Evolutionary conservation across 352 stramenopile genomes (phyloP).

Genomic region (Thalassiosira hispida): DNA sequence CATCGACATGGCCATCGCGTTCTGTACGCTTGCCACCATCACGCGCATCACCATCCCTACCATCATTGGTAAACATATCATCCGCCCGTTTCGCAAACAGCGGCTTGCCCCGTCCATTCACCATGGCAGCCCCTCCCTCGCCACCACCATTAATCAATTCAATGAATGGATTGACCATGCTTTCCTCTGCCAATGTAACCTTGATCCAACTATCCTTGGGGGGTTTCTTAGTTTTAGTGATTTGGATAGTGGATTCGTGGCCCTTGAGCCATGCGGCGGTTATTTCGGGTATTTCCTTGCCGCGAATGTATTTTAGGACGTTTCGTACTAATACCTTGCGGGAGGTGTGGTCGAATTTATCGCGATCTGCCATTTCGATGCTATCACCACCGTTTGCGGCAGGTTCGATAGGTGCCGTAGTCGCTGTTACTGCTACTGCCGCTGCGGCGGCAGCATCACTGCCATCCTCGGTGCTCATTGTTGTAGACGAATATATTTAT

Average conservation of each 20-base stretch:
- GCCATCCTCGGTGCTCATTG: too few relatives aligned
- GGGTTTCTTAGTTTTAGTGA: constrained; percentile 60
- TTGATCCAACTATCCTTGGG: constrained; percentile 69
- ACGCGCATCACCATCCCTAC: constrained; percentile 11
- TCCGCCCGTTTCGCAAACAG: constrained; percentile 50
- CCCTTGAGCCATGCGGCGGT: constrained; percentile 49
- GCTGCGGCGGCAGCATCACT: too few relatives aligned
- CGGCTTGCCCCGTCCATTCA: constrained; percentile 46
- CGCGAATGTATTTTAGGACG: constrained; percentile 69
- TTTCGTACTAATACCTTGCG: constrained; percentile 74
- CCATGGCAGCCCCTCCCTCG: constrained; percentile 38
- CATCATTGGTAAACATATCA: constrained; percentile 29
- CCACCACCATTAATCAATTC: constrained; percentile 59
- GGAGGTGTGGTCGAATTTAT: constrained; percentile 62
- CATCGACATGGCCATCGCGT: constrained; percentile 20
- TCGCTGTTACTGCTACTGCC: too few relatives aligned
- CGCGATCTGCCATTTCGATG: too few relatives aligned
- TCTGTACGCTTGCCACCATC: constrained; percentile 38
- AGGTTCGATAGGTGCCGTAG: too few relatives aligned
- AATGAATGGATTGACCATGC: constrained; percentile 71
- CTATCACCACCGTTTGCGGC: too few relatives aligned
- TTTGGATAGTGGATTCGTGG: constrained; percentile 2
- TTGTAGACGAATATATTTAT: too few relatives aligned
- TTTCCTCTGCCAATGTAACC: constrained; percentile 56
- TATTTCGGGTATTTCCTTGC: constrained; percentile 62